Base-by-base conservation (phyloP, 2,329 filamentous ascomycete species). In the Fusarium hainanense region DNA sequence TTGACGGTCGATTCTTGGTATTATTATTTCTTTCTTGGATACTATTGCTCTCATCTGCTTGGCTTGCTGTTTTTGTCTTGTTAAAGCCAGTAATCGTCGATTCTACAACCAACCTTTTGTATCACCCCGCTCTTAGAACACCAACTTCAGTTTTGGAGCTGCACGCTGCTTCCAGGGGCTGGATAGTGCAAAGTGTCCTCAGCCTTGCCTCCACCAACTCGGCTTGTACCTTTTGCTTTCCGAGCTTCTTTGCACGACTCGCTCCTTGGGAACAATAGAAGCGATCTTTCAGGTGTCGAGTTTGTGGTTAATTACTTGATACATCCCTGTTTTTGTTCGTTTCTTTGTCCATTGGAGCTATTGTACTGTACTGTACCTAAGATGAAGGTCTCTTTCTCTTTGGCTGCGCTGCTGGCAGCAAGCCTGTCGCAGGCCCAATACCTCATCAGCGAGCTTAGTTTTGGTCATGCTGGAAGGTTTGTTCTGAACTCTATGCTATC, bases 381-480 rank as follows among this genome's bases (percentile, higher is more conserved):
- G 60, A 87, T 87, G 85, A 84, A 83, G 78, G 75, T 79, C 66
- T 70, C 78, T 40, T 70, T 80, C 58, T 73, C 80, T 57, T 73
- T 84, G 68, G 79, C 80, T 66, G 76, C 82, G 57, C 77, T 83
- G 70, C 78, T 87, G 66, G 81, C 80, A 68, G 81, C 82, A 59
- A 77, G 82, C 74, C 72, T 87, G 56, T 85, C 86, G 37, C 84
- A 87, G 55, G 90, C 90, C 37, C 88, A 92, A 75, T 89, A 88
- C 73, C 83, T 93, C 56, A 87, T 93, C 76, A 90, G 89, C 71
- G 89, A 90, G 75, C 85, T 93, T 50, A 94, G 92, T 78, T 97
- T 97, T 78, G 93, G 93, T 40, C 87, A 92, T 76, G 86, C 87
- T 65, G 85, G 85, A 73, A 87, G 84, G 90, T 91, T 82, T 44